Conservation (phyloP, 495 filamentous ascomycete species). For the Zalerion maritima region DNA sequence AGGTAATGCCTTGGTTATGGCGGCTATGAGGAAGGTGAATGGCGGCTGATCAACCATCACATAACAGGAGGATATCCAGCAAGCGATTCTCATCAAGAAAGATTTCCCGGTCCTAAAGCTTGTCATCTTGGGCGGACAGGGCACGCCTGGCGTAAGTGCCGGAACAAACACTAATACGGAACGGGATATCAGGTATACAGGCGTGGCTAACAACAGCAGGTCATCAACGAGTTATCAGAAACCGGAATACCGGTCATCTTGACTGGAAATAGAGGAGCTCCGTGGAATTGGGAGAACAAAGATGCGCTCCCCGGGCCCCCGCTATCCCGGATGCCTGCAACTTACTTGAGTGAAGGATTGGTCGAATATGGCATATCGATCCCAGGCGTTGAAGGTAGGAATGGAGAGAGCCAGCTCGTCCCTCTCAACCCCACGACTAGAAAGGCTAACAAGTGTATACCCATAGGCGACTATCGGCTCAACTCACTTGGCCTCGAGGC, state of each 20-base stretch:
- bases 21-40: neutral
- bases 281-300: conserved; percentile 16
- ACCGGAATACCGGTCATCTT: conserved; percentile 28
- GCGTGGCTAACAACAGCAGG: conserved; percentile 8
- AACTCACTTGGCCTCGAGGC: conserved; percentile 17
- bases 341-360: conserved; percentile 20
- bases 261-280: conserved; percentile 16
- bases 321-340: conserved; percentile 16
- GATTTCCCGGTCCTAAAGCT: conserved; percentile 14
- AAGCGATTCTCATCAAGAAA: conserved; percentile 17
- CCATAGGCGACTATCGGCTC: conserved; percentile 12
- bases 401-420: too few relatives aligned
- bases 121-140: conserved; percentile 21
- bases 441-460: too few relatives aligned
- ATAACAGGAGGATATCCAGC: conserved; percentile 20
- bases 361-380: conserved; percentile 13
- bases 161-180: neutral
- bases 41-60: neutral
- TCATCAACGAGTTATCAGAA: conserved; percentile 25
- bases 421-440: too few relatives aligned
- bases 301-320: conserved; percentile 21
- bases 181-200: conserved; percentile 2
- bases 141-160: conserved; percentile 14
- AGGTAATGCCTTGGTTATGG: conserved; percentile 7
- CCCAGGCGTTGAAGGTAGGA: too few relatives aligned